These are phyloP conservation scores for Myxozyma vanderwaltii DNA, from an alignment of 805 yeast genomes.

Conservation along the genomic window DNA sequence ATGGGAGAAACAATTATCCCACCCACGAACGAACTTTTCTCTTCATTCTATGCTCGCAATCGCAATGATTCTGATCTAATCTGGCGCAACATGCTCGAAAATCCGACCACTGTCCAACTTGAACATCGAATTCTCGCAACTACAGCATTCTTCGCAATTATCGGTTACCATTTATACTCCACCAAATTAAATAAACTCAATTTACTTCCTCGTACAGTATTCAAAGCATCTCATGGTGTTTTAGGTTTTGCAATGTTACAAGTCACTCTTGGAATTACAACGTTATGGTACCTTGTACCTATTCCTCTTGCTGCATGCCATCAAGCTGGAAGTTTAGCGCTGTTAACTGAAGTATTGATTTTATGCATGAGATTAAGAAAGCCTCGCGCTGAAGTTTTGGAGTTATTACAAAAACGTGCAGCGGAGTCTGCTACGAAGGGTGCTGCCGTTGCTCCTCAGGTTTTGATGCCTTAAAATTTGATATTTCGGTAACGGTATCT, in stretches of 20 bases:
- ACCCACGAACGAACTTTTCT: slow-evolving; percentile 72
- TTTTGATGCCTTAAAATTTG: slow-evolving; percentile 9
- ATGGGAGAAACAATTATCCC: slow-evolving; percentile 85
- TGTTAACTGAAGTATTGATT: slow-evolving; percentile 76
- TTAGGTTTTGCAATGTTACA: slow-evolving; percentile 86
- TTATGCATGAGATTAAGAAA: slow-evolving; percentile 54
- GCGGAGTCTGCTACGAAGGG: background rate
- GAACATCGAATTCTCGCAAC: slow-evolving; percentile 85
- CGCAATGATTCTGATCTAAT: slow-evolving; percentile 70
- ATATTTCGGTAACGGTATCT: no score
- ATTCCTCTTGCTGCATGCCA: slow-evolving; percentile 91
- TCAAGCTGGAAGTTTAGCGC: slow-evolving; percentile 94
- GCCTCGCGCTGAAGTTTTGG: slow-evolving; percentile 16
- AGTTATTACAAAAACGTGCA: background rate
- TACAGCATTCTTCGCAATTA: slow-evolving; percentile 65
- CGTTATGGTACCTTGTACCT: slow-evolving; percentile 87
- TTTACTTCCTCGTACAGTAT: slow-evolving; percentile 59
- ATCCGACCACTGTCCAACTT: slow-evolving; percentile 93
- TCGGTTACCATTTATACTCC: slow-evolving; percentile 54
- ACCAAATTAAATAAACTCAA: slow-evolving; percentile 21
- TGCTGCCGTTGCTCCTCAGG: background rate
- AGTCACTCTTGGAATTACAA: slow-evolving; percentile 81
- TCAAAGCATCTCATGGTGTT: slow-evolving; percentile 60
- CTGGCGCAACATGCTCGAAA: slow-evolving; percentile 93
- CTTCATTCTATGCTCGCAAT: slow-evolving; percentile 67